phyloP scores from a whole-genome alignment of 139 green algal genomes.

The Ettlia oleoabundans region DNA sequence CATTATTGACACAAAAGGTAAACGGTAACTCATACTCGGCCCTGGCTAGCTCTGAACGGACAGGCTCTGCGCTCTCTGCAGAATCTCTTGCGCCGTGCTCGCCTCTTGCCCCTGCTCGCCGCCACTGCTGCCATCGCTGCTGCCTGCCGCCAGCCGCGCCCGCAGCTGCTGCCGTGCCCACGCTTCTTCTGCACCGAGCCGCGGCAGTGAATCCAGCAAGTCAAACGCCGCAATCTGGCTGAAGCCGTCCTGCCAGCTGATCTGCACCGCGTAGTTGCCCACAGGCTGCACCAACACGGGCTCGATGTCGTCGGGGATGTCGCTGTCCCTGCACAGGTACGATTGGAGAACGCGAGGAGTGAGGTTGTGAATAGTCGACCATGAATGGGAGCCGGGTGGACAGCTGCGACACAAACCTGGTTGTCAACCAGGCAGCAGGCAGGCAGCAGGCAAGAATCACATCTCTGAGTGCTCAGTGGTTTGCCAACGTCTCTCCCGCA shows the following conservation, averaged over 20 bases:
- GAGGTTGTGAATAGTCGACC: too few species aligned
- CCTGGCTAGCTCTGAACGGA: neutral
- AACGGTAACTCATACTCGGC: neutral
- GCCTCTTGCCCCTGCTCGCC: neutral
- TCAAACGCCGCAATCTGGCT: slow-evolving; percentile 80
- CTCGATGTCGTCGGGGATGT: slow-evolving; percentile 77
- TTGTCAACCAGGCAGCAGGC: too few species aligned
- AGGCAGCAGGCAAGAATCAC: too few species aligned
- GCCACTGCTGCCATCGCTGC: neutral
- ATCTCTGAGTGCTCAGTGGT: too few species aligned
- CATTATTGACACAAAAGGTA: too few species aligned
- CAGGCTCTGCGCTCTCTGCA: neutral
- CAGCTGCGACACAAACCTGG: too few species aligned
- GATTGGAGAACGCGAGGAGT: too few species aligned
- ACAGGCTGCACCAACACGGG: slow-evolving; percentile 77
- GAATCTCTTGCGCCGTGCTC: slow-evolving; percentile 25
- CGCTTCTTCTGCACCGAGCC: slow-evolving; percentile 16
- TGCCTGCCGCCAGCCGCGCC: neutral
- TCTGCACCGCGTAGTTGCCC: slow-evolving; percentile 97
- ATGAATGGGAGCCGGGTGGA: too few species aligned
- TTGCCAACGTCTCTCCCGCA: too few species aligned
- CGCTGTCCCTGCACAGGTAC: slow-evolving; percentile 34
- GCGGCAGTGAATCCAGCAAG: slow-evolving; percentile 51
- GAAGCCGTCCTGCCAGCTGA: slow-evolving; percentile 88
- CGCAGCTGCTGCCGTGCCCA: slow-evolving; percentile 4